Conservation (phyloP, 257 asterid genomes). For the Euphrasia confusa region DNA sequence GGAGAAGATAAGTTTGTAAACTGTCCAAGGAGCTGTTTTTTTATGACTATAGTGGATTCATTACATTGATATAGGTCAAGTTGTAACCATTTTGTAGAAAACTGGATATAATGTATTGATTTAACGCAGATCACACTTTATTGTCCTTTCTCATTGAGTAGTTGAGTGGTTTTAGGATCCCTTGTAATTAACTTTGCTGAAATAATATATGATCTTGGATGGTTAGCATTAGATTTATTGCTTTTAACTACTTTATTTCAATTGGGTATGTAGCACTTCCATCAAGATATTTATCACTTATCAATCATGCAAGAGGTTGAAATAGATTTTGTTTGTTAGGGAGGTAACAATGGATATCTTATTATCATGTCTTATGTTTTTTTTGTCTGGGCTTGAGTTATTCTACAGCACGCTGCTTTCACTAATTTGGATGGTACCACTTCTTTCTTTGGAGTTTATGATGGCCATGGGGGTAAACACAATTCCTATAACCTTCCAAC, state of each 20-base stretch:
- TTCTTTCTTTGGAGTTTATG: conserved; percentile 95
- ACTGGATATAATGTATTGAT: conserved; percentile 17
- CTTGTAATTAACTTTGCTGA: conserved; percentile 1
- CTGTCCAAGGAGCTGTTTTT: conserved; percentile 14
- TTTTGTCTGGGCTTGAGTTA: conserved; percentile 30
- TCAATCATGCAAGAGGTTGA: conserved; percentile 12
- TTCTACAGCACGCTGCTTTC: conserved; percentile 85
- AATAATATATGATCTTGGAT: conserved; percentile 19
- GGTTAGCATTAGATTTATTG: conserved; percentile 9
- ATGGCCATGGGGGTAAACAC: conserved; percentile 97
- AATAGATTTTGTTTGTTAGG: conserved; percentile 16
- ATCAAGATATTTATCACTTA: not conserved
- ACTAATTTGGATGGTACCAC: conserved; percentile 69
- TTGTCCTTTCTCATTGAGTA: conserved; percentile 8
- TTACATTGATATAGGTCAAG: conserved; percentile 13
- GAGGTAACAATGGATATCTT: not conserved
- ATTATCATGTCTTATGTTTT: conserved; percentile 11
- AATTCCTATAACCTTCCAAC: conserved; percentile 23
- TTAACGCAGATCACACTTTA: conserved; percentile 13
- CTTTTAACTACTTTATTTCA: conserved; percentile 21
- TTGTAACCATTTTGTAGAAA: conserved; percentile 4
- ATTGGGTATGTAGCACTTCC: conserved; percentile 19
- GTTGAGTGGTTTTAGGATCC: conserved; percentile 16
- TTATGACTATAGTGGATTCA: not conserved
- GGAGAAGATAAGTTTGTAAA: conserved; percentile 10